Base-by-base conservation (phyloP, 306 rosid genomes). In the Crotalaria pallida region DNA sequence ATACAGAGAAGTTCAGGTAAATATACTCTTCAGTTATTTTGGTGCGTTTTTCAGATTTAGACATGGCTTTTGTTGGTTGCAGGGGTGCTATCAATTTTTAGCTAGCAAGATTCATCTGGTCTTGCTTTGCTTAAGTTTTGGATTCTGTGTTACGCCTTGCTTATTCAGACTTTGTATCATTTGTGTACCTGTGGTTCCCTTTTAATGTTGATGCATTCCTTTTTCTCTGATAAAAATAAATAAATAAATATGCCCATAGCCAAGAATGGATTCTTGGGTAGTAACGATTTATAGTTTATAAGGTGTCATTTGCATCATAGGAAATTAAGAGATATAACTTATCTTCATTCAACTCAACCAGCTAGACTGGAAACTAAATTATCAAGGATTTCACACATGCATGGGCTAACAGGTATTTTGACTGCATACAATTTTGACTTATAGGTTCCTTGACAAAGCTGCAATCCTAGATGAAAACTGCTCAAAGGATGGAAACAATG, bases 371-470 rank as follows among this genome's bases (percentile, higher is more conserved):
- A 58, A 49, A 49, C 15, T 26, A 74, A 2, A 17, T n/a, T n/a
- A n/a, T 50, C 21, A 34, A 17, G 41, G 23, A 16, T 26, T 47
- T 49, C 10, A 11, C 15, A 9, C 41, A 43, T 23, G 48, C 12
- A 10, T 41, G 34, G 26, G 48, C 65, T 69, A n/a, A 81, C 67
- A 29, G 40, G 8, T 36, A 29, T 29, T 72, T 51, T 49, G 55
- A 73, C 15, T 60, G 23, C 47, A 58, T 71, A 50, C 17, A 43
- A 22, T 10, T 41, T 62, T 59, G 68, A 77, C 27, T 63, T 71
- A 73, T 66, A 91, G 99, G 81, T 91, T 81, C 51, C 87, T 94
- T 33, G 99, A 94, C 86, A 94, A 87, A 83, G 99, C 99, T 53
- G 99, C 97, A 61, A 83, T 89, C 73, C 43, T 86, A 58, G 95